Conservation (phyloP, 1,284 basidiomycete genomes). For the Ganoderma leucocontextum region DNA sequence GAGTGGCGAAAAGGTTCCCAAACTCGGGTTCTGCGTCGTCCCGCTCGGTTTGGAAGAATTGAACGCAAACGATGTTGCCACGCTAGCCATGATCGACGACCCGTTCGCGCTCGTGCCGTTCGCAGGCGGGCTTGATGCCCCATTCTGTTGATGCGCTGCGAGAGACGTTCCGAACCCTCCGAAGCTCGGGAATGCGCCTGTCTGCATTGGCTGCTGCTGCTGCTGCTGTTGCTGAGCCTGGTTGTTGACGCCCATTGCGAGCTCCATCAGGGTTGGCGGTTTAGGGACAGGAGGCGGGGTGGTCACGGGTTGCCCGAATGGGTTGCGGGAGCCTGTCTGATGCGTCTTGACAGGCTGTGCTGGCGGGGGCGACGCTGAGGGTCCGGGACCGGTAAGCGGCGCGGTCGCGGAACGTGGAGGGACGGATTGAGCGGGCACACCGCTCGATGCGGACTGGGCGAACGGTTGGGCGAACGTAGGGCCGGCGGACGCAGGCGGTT, state of each 20-base stretch:
- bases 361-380: slow-evolving; percentile 46
- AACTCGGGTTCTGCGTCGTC: slow-evolving; percentile 25
- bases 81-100: slow-evolving; percentile 64
- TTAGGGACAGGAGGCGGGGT: slow-evolving; percentile 78
- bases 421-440: slow-evolving; percentile 19
- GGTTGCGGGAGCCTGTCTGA: slow-evolving; percentile 94
- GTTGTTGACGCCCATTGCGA: slow-evolving; percentile 62
- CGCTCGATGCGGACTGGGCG: slow-evolving; percentile 26
- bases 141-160: neutral
- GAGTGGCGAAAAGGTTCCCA: slow-evolving; percentile 38
- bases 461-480: slow-evolving; percentile 34
- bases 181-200: slow-evolving; percentile 25
- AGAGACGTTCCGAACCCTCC: neutral
- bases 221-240: slow-evolving; percentile 34
- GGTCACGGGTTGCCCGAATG: slow-evolving; percentile 84
- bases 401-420: slow-evolving; percentile 75
- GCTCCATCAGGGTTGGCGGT: slow-evolving; percentile 82
- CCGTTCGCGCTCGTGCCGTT: slow-evolving; percentile 41
- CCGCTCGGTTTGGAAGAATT: slow-evolving; percentile 42
- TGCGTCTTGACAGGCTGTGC: slow-evolving; percentile 82
- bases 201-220: slow-evolving; percentile 40
- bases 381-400: slow-evolving; percentile 52
- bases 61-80: slow-evolving; percentile 76
- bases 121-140: slow-evolving; percentile 6
- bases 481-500: slow-evolving; percentile 18